Base-by-base conservation (phyloP, 2,329 filamentous ascomycete genomes). In the Coniella vitis region DNA sequence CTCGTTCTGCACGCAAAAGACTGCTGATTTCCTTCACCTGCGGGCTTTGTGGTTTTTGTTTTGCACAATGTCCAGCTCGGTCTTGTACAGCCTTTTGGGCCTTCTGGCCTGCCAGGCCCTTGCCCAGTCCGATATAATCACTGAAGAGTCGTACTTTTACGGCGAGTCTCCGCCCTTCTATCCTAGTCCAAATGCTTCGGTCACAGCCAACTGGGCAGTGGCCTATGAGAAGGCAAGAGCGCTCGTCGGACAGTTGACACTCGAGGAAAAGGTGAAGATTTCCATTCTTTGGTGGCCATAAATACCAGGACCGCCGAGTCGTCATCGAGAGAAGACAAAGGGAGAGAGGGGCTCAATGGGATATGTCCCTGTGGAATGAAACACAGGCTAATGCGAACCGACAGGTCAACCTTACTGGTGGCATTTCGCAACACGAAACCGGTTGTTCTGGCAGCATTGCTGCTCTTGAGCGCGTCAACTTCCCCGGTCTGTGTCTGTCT, bases 361-460 rank as follows among this genome's bases (percentile, higher is more conserved):
- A n/a, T n/a, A n/a, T n/a, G n/a, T n/a, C n/a, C n/a, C n/a, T n/a
- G n/a, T n/a, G n/a, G n/a, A n/a, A n/a, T n/a, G n/a, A n/a, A n/a
- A n/a, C n/a, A n/a, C n/a, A n/a, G n/a, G n/a, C 25, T 29, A 29
- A 29, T 10, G 10, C 10, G 25, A 29, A 29, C 8, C 14, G 4
- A 9, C 10, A 73, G 70, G 81, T 90, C 60, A 84, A 82, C 58
- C 65, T 93, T 49, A 90, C 86, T 0, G 85, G 84, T 1, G 87
- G 87, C 55, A 76, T 81, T 45, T 73, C 78, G 56, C 79, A 63
- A 2, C 20, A 17, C 2, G 65, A 67, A 9, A 72, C 68, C 25
- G 66, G 72, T 43, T 78, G 75, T 60, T 66, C 67, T 0, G 75
- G 74, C 16, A 69, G 65, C 52, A 67, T 74, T 31, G 54, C 62